Conservation (phyloP, 768 basidiomycete genomes). For the Collybiopsis confluens region DNA sequence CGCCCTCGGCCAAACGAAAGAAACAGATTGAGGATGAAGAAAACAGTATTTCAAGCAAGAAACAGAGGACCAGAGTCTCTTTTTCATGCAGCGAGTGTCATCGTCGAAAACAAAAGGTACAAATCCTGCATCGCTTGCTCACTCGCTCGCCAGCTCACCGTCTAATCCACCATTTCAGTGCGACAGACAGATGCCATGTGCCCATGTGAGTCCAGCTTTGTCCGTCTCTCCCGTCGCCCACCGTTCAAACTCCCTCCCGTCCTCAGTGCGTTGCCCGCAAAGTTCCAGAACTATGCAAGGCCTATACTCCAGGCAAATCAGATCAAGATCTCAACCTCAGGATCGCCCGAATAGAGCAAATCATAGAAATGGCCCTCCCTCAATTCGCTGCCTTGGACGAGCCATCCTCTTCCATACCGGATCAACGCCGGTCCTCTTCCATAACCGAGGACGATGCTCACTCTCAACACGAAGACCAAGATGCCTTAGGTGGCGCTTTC, state of each 20-base stretch:
- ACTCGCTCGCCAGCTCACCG: slow-evolving; percentile 6
- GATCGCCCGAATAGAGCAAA: slow-evolving; percentile 72
- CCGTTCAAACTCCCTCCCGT: too few species aligned
- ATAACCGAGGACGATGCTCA: slow-evolving; percentile 61
- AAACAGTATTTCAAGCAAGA: slow-evolving; percentile 49
- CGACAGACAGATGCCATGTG: slow-evolving; percentile 81
- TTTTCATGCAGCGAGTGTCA: slow-evolving; percentile 89
- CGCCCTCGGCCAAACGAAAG: slow-evolving; percentile 61
- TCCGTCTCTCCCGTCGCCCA: slow-evolving; percentile 5
- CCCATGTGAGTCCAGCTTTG: slow-evolving; percentile 52
- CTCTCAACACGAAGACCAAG: slow-evolving; percentile 75
- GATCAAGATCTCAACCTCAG: slow-evolving; percentile 79
- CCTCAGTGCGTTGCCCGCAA: slow-evolving; percentile 76
- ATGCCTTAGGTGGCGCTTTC: slow-evolving; percentile 70
- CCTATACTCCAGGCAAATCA: slow-evolving; percentile 82
- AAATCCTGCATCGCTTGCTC: slow-evolving; percentile 1
- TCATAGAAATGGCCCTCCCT: slow-evolving; percentile 75
- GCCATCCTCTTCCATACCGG: slow-evolving; percentile 7
- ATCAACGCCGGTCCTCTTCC: slow-evolving; percentile 45
- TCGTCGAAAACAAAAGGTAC: slow-evolving; percentile 87
- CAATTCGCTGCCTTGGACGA: slow-evolving; percentile 48
- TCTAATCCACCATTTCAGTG: slow-evolving; percentile 43
- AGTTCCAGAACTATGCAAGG: slow-evolving; percentile 83
- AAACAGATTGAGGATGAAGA: slow-evolving; percentile 60
- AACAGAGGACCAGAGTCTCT: slow-evolving; percentile 62